phyloP scores from a whole-genome alignment of 106 monocot species.

The Xerophyta viscosa region DNA sequence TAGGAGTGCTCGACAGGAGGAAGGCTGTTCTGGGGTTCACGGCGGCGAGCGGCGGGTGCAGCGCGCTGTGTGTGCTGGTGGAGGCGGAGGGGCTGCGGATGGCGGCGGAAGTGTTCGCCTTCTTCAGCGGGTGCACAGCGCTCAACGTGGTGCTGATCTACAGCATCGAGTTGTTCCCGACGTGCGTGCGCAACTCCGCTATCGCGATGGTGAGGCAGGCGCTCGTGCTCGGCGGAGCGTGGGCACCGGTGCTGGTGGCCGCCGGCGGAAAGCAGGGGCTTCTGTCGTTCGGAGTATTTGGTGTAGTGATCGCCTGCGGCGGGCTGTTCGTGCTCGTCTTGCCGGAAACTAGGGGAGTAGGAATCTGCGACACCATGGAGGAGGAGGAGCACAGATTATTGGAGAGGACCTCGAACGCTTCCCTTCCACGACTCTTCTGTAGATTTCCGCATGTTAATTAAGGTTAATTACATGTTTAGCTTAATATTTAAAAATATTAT shows the following conservation, averaged over 20 bases:
- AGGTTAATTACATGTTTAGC: no score
- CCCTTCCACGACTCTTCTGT: background rate
- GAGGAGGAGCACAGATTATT: constrained; percentile 15
- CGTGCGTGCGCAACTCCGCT: constrained; percentile 51
- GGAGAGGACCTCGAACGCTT: background rate
- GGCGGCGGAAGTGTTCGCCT: constrained; percentile 45
- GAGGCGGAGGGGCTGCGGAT: constrained; percentile 11
- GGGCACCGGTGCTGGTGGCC: constrained; percentile 44
- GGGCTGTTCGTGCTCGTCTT: constrained; percentile 12
- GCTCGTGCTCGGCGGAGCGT: constrained; percentile 35
- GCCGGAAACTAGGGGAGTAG: constrained; percentile 19
- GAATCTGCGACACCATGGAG: constrained; percentile 27
- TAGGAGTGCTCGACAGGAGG: constrained; percentile 37
- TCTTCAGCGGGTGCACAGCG: constrained; percentile 56
- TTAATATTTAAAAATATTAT: no score
- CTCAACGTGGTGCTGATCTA: constrained; percentile 38
- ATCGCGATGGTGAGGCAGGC: constrained; percentile 38
- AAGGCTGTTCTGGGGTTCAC: constrained; percentile 23
- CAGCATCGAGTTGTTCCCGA: constrained; percentile 50
- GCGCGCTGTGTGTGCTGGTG: constrained; percentile 30
- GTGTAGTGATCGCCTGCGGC: constrained; percentile 13
- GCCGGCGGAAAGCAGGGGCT: constrained; percentile 20
- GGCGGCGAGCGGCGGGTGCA: constrained; percentile 22
- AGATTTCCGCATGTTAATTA: no score
- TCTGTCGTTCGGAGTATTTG: constrained; percentile 25